These are phyloP conservation scores for Mimosa pudica DNA, from an alignment of 306 rosid species.

Conservation along the genomic window DNA sequence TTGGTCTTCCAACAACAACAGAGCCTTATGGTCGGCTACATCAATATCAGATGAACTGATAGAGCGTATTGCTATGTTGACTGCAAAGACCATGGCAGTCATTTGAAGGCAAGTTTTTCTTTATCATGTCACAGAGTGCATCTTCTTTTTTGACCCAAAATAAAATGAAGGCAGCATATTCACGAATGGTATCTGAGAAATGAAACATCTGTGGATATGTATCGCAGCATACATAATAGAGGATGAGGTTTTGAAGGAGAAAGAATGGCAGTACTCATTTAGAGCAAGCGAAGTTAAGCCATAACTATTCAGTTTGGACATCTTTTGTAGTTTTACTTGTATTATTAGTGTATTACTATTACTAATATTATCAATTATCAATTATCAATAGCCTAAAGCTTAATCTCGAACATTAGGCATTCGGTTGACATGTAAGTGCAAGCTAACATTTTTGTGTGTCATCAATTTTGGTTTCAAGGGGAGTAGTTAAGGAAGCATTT, in stretches of 20 bases:
- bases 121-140: slow-evolving; percentile 15
- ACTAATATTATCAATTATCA: not conserved
- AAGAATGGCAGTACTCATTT: slow-evolving; percentile 13
- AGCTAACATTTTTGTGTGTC: not conserved
- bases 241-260: slow-evolving; percentile 28
- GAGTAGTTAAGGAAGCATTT: not conserved
- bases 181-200: slow-evolving; percentile 18
- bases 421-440: not conserved
- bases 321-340: not conserved
- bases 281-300: slow-evolving; percentile 24
- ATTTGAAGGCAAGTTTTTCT: slow-evolving; percentile 24
- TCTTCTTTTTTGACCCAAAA: no score
- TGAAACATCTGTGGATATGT: slow-evolving; percentile 28
- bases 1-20: not conserved
- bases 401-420: not conserved
- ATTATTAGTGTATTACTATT: not conserved
- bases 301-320: slow-evolving; percentile 51
- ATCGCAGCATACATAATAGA: slow-evolving; percentile 14
- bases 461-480: not conserved
- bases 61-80: slow-evolving; percentile 22
- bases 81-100: slow-evolving; percentile 30
- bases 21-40: not conserved
- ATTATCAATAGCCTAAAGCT: not conserved
- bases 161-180: not conserved
- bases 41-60: slow-evolving; percentile 31